Base-by-base conservation (phyloP, 148 eudicot species). In the Camellia japonica region DNA sequence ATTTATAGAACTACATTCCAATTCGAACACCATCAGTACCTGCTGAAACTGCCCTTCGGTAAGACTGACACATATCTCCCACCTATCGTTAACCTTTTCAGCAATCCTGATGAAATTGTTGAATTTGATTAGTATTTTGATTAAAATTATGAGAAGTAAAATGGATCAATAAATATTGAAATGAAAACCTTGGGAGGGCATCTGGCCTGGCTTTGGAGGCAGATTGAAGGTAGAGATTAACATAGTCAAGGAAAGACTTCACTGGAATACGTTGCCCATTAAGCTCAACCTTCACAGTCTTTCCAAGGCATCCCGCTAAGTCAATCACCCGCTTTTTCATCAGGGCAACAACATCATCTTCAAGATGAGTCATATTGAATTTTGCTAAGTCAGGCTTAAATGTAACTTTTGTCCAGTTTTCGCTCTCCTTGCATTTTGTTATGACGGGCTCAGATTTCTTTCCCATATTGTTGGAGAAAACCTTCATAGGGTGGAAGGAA, bases 241-340 rank as follows among this genome's bases (percentile, higher is more conserved):
- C 89, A 73, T 96, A 96, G 14, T 90, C 92, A 20, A 81, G 80
- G 83, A 96, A 96, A 1, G 97, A 83, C 80, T 90, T 93, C 12
- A 90, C 91, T 20, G 92, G 93, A 68, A 93, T 80, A 14, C 74
- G 83, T 51, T 85, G 75, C 12, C 93, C 98, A 54, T 96, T 89
- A 41, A 96, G 73, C 68, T 89, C 83, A 54, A 96, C 98, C 78
- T 87, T 90, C 49, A 96, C 97, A 7, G 87, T 86, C 81, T 88
- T 91, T 5, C 99, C 99, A 78, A 96, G 89, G 84, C 98, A 92
- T 54, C 97, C 99, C 0, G 95, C 98, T 81, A 96, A 44, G 76
- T 96, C 99, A 54, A 93, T 83, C 65, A 92, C 99, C 15, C 99
- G 87, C 84, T 96, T 96, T 81, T 90, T 92, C 99, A 96, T 96